phyloP scores from a whole-genome alignment of 2,329 filamentous ascomycete genomes.

The Neospermospora avenae region DNA sequence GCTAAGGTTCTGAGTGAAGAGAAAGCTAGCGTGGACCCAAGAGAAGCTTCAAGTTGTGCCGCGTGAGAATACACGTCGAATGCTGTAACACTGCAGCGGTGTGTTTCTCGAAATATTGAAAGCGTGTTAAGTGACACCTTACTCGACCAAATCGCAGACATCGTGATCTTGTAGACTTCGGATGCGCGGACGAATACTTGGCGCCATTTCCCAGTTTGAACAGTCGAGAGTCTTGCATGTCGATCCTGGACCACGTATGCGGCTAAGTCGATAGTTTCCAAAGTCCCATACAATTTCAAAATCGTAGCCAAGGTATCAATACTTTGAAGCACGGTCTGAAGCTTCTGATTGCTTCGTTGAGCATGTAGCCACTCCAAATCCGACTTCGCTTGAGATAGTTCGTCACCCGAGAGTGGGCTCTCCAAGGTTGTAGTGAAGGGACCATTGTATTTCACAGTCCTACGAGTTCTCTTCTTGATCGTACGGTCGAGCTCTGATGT shows the following conservation, averaged over 20 bases:
- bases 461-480: not conserved
- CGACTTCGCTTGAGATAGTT: not conserved
- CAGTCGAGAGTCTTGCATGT: not conserved
- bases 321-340: not conserved
- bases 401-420: not conserved
- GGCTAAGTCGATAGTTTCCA: not conserved
- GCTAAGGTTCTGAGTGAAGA: not conserved
- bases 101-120: not conserved
- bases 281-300: not conserved
- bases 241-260: not conserved
- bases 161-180: not conserved
- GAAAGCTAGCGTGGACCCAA: not conserved
- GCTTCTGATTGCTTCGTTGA: not conserved
- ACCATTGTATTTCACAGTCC: not conserved
- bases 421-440: not conserved
- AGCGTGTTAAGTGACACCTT: not conserved
- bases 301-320: not conserved
- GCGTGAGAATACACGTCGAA: not conserved
- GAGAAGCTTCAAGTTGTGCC: not conserved
- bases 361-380: not conserved
- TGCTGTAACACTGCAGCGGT: not conserved
- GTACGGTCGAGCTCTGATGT: not conserved
- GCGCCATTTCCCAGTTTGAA: not conserved
- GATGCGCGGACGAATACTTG: not conserved
- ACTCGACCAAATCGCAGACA: not conserved